These are phyloP conservation scores for Metschnikowia anglica DNA, from an alignment of 805 yeast species.

Conservation along the genomic window DNA sequence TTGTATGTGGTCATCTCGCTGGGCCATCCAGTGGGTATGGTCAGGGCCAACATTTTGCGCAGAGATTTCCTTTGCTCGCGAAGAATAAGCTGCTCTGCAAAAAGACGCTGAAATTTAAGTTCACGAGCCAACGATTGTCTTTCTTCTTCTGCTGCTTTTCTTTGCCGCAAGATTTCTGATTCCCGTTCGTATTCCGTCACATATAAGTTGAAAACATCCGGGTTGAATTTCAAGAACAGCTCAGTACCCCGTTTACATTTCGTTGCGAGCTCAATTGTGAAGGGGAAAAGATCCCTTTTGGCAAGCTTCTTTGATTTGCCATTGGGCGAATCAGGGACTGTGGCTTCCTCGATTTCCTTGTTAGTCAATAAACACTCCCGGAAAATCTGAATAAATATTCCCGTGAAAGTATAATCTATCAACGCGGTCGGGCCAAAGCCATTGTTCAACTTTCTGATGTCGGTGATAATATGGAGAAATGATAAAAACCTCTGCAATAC, in stretches of 20 bases:
- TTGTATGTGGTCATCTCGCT: no score
- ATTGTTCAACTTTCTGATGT: constrained; percentile 68
- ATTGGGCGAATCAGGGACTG: constrained; percentile 28
- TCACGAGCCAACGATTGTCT: neutral
- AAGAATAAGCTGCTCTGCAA: constrained; percentile 4
- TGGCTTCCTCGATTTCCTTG: neutral
- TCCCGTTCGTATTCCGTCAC: constrained; percentile 14
- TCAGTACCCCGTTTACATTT: constrained; percentile 33
- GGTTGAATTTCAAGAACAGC: constrained; percentile 28
- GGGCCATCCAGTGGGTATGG: neutral
- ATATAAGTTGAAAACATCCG: constrained; percentile 30
- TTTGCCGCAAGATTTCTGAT: constrained; percentile 8
- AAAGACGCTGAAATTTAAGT: constrained; percentile 2
- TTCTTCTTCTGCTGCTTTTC: constrained; percentile 4
- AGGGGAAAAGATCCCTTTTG: constrained; percentile 43
- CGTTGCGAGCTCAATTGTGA: constrained; percentile 35
- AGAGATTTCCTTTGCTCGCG: constrained; percentile 5
- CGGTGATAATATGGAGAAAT: constrained; percentile 51
- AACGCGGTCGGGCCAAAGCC: constrained; percentile 78
- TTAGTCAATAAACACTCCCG: neutral
- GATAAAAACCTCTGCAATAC: constrained; percentile 39
- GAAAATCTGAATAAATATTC: constrained; percentile 56
- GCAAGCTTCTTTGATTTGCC: constrained; percentile 39
- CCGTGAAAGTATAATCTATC: constrained; percentile 70
- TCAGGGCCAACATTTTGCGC: constrained; percentile 4